Percentiles rank a stretch among this genome's conserved stretches.
Conservation (phyloP, 2,329 filamentous ascomycete genomes). For the Coleophoma crateriformis region DNA sequence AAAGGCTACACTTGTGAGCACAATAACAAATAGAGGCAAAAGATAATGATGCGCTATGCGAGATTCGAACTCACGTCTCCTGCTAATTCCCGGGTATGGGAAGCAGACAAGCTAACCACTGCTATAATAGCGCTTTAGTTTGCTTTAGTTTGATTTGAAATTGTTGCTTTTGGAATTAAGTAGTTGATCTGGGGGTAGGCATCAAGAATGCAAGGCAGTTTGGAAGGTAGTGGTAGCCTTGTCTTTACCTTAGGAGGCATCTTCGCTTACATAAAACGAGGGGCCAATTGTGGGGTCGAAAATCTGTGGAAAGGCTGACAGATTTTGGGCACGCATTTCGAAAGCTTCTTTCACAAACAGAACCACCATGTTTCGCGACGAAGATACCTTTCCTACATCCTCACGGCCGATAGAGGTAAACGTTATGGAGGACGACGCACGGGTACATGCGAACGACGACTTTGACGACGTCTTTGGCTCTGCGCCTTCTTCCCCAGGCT, state of each 20-base stretch:
- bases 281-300: too few species aligned
- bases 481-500: conserved; percentile 19
- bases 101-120: conserved; percentile 21
- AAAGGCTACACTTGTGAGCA: too few species aligned
- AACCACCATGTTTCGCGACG: conserved; percentile 12
- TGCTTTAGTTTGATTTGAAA: not conserved
- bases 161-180: not conserved
- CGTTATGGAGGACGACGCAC: not conserved
- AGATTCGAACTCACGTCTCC: conserved; percentile 17
- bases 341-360: not conserved
- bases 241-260: too few species aligned
- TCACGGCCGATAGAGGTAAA: not conserved
- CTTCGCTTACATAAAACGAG: too few species aligned
- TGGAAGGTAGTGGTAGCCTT: too few species aligned
- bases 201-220: not conserved
- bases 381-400: conserved; percentile 7
- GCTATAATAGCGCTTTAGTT: conserved; percentile 10
- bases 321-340: not conserved
- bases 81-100: conserved; percentile 10
- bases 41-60: conserved; percentile 4
- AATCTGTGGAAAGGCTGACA: too few species aligned
- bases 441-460: conserved; percentile 14
- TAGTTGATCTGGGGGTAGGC: not conserved
- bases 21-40: too few species aligned
- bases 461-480: conserved; percentile 28